Base-by-base conservation (phyloP, 2,329 filamentous ascomycete genomes). In the Paraphoma chrysanthemicola region DNA sequence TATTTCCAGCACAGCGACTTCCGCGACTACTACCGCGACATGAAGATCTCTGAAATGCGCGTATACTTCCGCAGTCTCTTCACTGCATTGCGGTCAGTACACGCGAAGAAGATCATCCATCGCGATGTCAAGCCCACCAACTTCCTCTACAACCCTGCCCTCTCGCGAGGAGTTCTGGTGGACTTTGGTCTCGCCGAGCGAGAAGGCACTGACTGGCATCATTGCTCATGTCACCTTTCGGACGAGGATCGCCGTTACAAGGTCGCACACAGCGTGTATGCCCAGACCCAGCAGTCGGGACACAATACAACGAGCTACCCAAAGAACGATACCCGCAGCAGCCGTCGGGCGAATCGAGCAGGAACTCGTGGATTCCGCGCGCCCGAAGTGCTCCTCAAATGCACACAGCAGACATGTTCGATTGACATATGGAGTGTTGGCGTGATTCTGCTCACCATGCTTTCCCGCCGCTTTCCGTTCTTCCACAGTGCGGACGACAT, bases 401-500 rank as follows among this genome's bases (percentile, higher is more conserved):
- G 95, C 79, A 97, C 93, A 0, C 90, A 93, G 62, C 95, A 99
- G 76, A 96, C 90, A 4, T 94, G 91, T 43, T 74, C 94, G 66
- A 95, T 99, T 66, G 95, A 99, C 74, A 90, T 99, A 64, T 99
- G 95, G 95, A 97, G 92, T 23, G 93, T 90, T 0, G 95, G 95
- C 42, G 93, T 99, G n/a, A 96, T 99, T 53, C 84, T 99, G 2
- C 83, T 99, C n/a, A 99, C 95, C 0, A 90, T 99, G 61, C 82
- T 99, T 12, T 94, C 91, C 41, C 90, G 90, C 54, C 88, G 95
- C 4, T 99, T 99, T 69, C 95, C 95, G 1, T 99, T 99, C 79
- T 99, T 99, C 83, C 97, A 99, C 79, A 96, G 92, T 44, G 90
- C 93, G n/a, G 95, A 99, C 75, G 95, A 99, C 69, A 90, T 99